Evolutionary conservation across 495 filamentous ascomycete genomes (phyloP).

Genomic region (Bacidia rubella): DNA sequence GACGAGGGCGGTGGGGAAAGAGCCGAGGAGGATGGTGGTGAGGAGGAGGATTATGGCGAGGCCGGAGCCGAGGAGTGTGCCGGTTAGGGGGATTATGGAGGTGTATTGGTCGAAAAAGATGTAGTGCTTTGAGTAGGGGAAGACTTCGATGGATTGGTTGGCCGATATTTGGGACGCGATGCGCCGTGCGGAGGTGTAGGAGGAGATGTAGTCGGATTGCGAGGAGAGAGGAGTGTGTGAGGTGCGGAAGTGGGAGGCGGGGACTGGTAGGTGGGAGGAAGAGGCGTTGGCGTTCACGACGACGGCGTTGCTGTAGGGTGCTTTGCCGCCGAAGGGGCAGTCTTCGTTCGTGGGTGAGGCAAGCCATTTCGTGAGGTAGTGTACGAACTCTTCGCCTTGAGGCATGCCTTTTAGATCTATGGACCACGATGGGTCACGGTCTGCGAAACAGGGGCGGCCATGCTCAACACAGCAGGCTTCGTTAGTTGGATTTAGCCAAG

Average conservation of each 20-base stretch:
- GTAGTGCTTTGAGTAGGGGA: slow-evolving; percentile 93
- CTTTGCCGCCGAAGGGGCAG: slow-evolving; percentile 78
- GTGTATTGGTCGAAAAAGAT: slow-evolving; percentile 98
- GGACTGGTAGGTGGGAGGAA: slow-evolving; percentile 13
- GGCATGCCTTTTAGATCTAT: slow-evolving; percentile 83
- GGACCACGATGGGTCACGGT: slow-evolving; percentile 70
- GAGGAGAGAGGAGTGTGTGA: slow-evolving; percentile 71
- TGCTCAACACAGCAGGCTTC: slow-evolving; percentile 64
- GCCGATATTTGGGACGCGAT: slow-evolving; percentile 62
- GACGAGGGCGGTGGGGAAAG: slow-evolving; percentile 63
- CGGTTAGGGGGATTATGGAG: slow-evolving; percentile 65
- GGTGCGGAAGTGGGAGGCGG: slow-evolving; percentile 82
- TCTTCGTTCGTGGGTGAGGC: slow-evolving; percentile 61
- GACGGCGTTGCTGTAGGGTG: slow-evolving; percentile 73
- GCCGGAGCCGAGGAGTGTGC: slow-evolving; percentile 65
- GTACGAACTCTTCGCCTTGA: slow-evolving; percentile 73
- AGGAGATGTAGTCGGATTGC: slow-evolving; percentile 86
- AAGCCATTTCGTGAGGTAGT: slow-evolving; percentile 75
- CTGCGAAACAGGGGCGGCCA: slow-evolving; percentile 59
- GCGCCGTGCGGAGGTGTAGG: slow-evolving; percentile 79
- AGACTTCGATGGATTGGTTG: slow-evolving; percentile 60
- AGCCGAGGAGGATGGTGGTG: slow-evolving; percentile 68
- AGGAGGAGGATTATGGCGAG: slow-evolving; percentile 71
- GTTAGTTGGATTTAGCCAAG: slow-evolving; percentile 81
- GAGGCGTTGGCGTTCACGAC: slow-evolving; percentile 54